Conservation (phyloP, 768 basidiomycete species). For the Clitopilus hobsonii region DNA sequence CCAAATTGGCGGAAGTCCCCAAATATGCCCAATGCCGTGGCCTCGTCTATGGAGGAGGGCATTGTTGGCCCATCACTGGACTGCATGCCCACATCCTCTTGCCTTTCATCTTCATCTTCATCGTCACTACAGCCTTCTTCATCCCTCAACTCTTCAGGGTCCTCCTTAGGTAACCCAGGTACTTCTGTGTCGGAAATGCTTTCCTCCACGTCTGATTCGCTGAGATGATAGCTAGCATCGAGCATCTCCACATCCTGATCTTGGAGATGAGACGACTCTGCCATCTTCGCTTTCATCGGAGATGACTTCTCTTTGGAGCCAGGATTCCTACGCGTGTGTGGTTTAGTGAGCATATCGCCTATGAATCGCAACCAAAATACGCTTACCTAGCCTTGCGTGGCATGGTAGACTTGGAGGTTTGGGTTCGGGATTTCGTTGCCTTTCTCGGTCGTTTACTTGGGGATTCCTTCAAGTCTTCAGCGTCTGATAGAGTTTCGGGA, state of each 20-base stretch:
- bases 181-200: constrained; percentile 30
- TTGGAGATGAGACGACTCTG: constrained; percentile 59
- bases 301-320: constrained; percentile 56
- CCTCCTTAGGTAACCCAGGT: constrained; percentile 30
- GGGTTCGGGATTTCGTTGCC: constrained; percentile 56
- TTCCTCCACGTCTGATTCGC: constrained; percentile 44
- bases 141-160: constrained; percentile 18
- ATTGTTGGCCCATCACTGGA: constrained; percentile 37
- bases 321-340: constrained; percentile 27
- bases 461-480: constrained; percentile 50
- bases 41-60: constrained; percentile 59
- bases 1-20: constrained; percentile 86
- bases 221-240: constrained; percentile 54
- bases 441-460: constrained; percentile 63
- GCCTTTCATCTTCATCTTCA: constrained; percentile 40
- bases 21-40: constrained; percentile 74
- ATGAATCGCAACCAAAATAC: constrained; percentile 5
- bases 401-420: constrained; percentile 45
- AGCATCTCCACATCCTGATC: constrained; percentile 78
- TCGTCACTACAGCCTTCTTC: constrained; percentile 34
- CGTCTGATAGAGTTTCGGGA: constrained; percentile 64
- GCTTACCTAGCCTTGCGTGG: constrained; percentile 68
- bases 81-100: constrained; percentile 27
- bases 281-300: constrained; percentile 54
- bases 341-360: constrained; percentile 10